Conservation (phyloP, 306 rosid species). For the Herpetospermum pedunculosum region DNA sequence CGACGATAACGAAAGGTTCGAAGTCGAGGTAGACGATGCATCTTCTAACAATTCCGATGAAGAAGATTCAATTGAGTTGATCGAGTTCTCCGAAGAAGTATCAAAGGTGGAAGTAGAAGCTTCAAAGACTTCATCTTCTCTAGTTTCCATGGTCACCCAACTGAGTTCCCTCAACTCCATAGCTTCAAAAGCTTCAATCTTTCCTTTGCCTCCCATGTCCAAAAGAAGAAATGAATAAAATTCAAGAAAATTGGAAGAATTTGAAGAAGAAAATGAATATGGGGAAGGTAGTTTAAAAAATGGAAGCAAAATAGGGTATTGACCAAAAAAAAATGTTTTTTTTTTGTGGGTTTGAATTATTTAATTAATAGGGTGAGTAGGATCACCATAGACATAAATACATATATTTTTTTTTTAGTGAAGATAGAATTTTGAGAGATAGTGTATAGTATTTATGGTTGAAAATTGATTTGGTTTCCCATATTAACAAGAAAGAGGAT, state of each 20-base stretch:
- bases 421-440: background rate
- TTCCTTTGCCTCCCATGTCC: slow-evolving; percentile 10
- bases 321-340: background rate
- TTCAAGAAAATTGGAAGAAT: background rate
- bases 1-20: background rate
- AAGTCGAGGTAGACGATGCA: slow-evolving; percentile 26
- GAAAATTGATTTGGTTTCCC: slow-evolving; percentile 4
- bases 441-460: background rate
- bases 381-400: background rate
- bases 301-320: background rate
- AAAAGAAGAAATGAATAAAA: background rate
- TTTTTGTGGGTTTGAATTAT: background rate
- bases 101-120: slow-evolving; percentile 11
- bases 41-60: slow-evolving; percentile 51
- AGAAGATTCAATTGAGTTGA: slow-evolving; percentile 14
- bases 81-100: slow-evolving; percentile 26
- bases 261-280: background rate
- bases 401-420: background rate
- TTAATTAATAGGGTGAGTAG: background rate
- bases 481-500: slow-evolving; percentile 10
- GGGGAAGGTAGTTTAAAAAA: background rate
- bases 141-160: slow-evolving; percentile 25
- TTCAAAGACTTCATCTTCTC: slow-evolving; percentile 4
- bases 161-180: slow-evolving; percentile 7
- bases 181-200: slow-evolving; percentile 6